Conservation (phyloP, 108 stramenopile species). For the Skeletonema tropicum region DNA sequence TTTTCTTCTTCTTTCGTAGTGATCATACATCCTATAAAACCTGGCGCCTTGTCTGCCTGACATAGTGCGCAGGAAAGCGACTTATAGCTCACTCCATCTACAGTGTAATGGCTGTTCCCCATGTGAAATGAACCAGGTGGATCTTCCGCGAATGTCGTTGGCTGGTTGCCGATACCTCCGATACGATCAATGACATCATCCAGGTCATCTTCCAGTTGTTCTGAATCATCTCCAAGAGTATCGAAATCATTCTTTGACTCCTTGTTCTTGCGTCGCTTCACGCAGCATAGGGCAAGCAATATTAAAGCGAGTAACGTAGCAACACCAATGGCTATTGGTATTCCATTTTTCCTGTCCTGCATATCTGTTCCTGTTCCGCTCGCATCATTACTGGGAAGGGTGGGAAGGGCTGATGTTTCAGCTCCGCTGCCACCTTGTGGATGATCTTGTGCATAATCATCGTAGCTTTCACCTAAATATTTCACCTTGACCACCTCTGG, state of each 20-base stretch:
- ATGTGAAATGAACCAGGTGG: conserved; percentile 43
- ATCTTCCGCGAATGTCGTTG: conserved; percentile 14
- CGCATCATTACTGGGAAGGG: too few relatives aligned
- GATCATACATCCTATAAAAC: conserved; percentile 4
- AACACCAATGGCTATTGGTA: background rate
- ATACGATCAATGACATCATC: conserved; percentile 38
- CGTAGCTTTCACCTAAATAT: conserved; percentile 33
- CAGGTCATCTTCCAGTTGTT: conserved; percentile 12
- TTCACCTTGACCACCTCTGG: conserved; percentile 38
- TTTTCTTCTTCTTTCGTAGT: conserved; percentile 17
- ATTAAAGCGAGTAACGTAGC: background rate
- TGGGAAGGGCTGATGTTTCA: background rate
- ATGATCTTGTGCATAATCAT: conserved; percentile 13
- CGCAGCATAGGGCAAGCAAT: conserved; percentile 3
- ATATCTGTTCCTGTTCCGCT: background rate
- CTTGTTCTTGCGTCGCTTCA: conserved; percentile 5
- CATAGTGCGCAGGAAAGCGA: conserved; percentile 38
- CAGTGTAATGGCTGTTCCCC: conserved; percentile 45
- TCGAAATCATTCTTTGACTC: conserved; percentile 1
- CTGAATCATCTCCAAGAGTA: conserved; percentile 8
- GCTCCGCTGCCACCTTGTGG: background rate
- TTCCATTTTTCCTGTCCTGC: background rate
- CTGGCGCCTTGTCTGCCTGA: conserved; percentile 9
- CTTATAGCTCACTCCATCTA: conserved; percentile 37
- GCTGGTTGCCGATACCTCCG: conserved; percentile 22